Evolutionary conservation across 306 rosid genomes (phyloP), one percentile per base, ranked within the genome.

Genomic region (cucumber (Cucumis sativus)): DNA sequence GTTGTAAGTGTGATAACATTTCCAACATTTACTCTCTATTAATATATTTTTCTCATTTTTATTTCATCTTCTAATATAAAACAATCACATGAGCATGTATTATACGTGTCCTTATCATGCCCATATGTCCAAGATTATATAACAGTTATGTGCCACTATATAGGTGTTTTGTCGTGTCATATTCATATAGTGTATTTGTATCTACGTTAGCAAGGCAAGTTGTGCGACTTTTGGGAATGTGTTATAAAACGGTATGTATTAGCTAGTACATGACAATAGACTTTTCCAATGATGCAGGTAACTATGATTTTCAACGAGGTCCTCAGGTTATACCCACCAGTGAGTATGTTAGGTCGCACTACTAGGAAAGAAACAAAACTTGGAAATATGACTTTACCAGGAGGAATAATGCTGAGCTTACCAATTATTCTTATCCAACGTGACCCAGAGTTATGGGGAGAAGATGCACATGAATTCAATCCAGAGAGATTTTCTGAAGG

Each of bases 401-500:
- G 40, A 0, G 86, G 88, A 54, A 79, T 76, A 2, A 21, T 72
- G 0, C 0, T 84, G 10, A 5, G 11, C 6, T 7, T 82, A 5
- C 82, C 90, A 6, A 61, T 8, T 11, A 0, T 66, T 52, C 23
- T 73, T 57, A 1, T 82, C 21, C 90, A 87, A 23, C 90, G 68
- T 79, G 86, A 80, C 0, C 0, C 0, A 3, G 79, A 76, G 20
- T 1, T 72, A 0, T 84, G 88, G 88, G 90, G 88, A 5, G 82
- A 81, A 8, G 85, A 84, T 68, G 87, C 82, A 4, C 21, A 67
- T 4, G 80, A 79, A 58, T 87, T 87, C 39, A 83, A 85, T 21
- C 87, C 91, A 7, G 81, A 85, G 7, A 83, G 87, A 30, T 87
- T 85, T 64, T 77, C 78, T 0, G 81, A 83, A 45, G 90, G 90